These are phyloP conservation scores for Fusarium succisae DNA, from an alignment of 2,329 filamentous ascomycete species.

Conservation along the genomic window DNA sequence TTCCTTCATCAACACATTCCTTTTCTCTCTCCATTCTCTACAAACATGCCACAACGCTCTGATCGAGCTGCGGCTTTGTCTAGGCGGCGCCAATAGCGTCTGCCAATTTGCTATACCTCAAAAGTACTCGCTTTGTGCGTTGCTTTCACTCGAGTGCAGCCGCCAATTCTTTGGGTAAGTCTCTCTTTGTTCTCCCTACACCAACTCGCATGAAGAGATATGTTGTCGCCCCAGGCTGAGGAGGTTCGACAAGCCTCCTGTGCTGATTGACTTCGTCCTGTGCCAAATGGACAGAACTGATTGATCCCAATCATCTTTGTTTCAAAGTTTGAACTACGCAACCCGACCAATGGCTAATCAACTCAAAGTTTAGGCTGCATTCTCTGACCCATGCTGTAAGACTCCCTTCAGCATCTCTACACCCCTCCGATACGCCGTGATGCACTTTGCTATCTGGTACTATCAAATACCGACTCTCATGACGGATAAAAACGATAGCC, in stretches of 20 bases:
- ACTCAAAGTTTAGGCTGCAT: constrained; percentile 20
- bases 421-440: constrained; percentile 44
- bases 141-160: constrained; percentile 1
- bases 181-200: neutral
- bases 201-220: constrained; percentile 53
- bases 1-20: constrained; percentile 37
- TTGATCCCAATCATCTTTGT: constrained; percentile 30
- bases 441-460: constrained; percentile 53
- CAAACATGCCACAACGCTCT: constrained; percentile 7
- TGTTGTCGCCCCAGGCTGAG: constrained; percentile 62
- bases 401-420: constrained; percentile 1
- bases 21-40: neutral
- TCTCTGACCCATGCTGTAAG: constrained; percentile 16
- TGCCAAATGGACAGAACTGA: constrained; percentile 67
- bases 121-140: neutral
- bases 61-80: neutral
- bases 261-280: constrained; percentile 64
- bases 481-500: constrained; percentile 50
- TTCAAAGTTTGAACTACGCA: constrained; percentile 3
- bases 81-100: neutral
- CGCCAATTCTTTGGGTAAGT: constrained; percentile 30
- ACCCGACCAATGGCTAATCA: constrained; percentile 34
- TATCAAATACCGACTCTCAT: constrained; percentile 58
- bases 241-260: constrained; percentile 57
- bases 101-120: constrained; percentile 13